A percentile compares a stretch with the other conserved stretches of the same genome.
Evolutionary conservation across 768 basidiomycete species (phyloP).

Genomic region (Dioszegia hungarica): DNA sequence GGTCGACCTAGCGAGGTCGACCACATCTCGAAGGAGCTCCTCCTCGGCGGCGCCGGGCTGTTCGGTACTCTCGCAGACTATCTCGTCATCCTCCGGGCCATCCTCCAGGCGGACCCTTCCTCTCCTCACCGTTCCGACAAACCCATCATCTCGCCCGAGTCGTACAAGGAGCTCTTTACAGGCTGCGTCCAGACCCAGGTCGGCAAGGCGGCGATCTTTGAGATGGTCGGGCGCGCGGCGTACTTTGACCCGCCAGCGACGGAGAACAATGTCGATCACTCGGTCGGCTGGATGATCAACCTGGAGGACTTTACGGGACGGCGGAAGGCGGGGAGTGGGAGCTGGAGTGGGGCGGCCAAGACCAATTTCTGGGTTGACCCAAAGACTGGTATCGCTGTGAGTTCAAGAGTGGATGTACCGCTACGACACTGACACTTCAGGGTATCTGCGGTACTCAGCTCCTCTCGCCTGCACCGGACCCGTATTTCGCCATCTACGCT

Average conservation of each 20-base stretch:
- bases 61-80: constrained; percentile 34
- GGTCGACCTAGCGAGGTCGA: constrained; percentile 18
- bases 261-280: constrained; percentile 24
- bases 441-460: constrained; percentile 22
- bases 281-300: constrained; percentile 26
- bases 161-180: constrained; percentile 30
- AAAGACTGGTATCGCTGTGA: constrained; percentile 31
- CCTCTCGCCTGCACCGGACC: constrained; percentile 14
- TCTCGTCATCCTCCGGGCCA: constrained; percentile 28
- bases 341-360: constrained; percentile 32
- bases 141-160: constrained; percentile 29
- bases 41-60: constrained; percentile 31
- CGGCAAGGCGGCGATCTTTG: constrained; percentile 12
- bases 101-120: constrained; percentile 30
- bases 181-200: constrained; percentile 11
- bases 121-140: constrained; percentile 1
- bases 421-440: not conserved
- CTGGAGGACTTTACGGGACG: constrained; percentile 17
- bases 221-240: constrained; percentile 10
- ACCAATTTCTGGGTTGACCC: constrained; percentile 37
- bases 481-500: constrained; percentile 13
- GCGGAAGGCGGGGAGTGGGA: constrained; percentile 29
- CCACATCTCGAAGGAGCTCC: constrained; percentile 9
- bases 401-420: not conserved
- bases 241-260: constrained; percentile 23